Conservation (phyloP, 352 stramenopile genomes). For the Phytophthora nicotianae region DNA sequence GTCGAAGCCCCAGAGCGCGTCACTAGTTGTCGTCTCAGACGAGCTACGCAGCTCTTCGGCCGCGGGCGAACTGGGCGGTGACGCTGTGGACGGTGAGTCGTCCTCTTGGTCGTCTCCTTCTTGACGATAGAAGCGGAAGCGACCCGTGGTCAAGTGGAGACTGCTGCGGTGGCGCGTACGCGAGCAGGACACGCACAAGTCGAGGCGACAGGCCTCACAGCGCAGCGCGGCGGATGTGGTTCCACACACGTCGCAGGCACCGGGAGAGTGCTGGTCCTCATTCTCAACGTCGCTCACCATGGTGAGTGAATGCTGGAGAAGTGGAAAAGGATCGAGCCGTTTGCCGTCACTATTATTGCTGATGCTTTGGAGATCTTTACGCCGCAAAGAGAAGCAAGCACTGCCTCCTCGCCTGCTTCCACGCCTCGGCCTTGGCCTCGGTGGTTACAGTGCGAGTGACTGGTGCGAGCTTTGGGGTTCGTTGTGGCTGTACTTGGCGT, state of each 20-base stretch:
- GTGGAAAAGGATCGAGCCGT: not conserved
- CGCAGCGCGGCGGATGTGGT: slow-evolving; percentile 29
- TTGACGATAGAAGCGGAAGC: slow-evolving; percentile 34
- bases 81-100: slow-evolving; percentile 37
- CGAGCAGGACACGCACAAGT: slow-evolving; percentile 50
- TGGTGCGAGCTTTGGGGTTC: slow-evolving; percentile 23
- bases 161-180: slow-evolving; percentile 46
- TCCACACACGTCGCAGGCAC: slow-evolving; percentile 56
- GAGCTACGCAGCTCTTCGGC: slow-evolving; percentile 17
- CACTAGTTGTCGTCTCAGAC: slow-evolving; percentile 12
- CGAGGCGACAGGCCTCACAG: slow-evolving; percentile 56
- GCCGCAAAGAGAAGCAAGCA: slow-evolving; percentile 24
- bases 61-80: slow-evolving; percentile 30
- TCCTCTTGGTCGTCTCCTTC: slow-evolving; percentile 7
- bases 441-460: slow-evolving; percentile 36
- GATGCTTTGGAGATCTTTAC: slow-evolving; percentile 23
- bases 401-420: slow-evolving; percentile 18
- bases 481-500: slow-evolving; percentile 18
- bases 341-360: not conserved
- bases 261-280: slow-evolving; percentile 15
- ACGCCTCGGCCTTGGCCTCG: slow-evolving; percentile 10
- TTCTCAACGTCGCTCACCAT: slow-evolving; percentile 21
- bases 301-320: not conserved
- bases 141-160: slow-evolving; percentile 47
- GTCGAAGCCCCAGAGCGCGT: slow-evolving; percentile 41